phyloP scores from a whole-genome alignment of 805 yeast species.

The Komagataella pseudopastoris region DNA sequence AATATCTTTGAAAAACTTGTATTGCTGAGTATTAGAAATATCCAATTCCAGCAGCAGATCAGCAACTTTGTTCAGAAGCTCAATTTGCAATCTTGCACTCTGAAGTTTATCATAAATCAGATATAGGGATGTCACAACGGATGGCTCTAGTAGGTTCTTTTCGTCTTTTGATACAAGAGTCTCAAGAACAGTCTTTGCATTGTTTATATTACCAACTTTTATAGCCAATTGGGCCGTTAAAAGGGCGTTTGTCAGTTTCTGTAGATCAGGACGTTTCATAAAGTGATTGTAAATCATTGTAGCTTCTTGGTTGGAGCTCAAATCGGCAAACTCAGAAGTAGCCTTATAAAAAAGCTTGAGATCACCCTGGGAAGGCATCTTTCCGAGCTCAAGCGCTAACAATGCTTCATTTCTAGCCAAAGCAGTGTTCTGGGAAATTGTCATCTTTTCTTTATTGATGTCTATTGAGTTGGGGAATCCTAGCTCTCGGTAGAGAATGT shows the following conservation, averaged over 20 bases:
- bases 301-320: conserved; percentile 12
- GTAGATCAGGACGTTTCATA: conserved; percentile 11
- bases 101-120: conserved; percentile 34
- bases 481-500: conserved; percentile 16
- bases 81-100: conserved; percentile 18
- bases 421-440: conserved; percentile 24
- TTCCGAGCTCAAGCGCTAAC: conserved; percentile 26
- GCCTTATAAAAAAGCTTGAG: conserved; percentile 10
- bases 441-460: conserved; percentile 16
- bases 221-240: conserved; percentile 21
- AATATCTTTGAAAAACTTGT: conserved; percentile 17
- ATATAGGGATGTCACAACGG: conserved; percentile 34
- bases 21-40: conserved; percentile 7
- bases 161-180: conserved; percentile 8
- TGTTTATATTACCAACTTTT: conserved; percentile 15
- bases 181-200: conserved; percentile 23
- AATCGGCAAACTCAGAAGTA: conserved; percentile 6
- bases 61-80: conserved; percentile 18
- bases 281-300: conserved; percentile 21
- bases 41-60: conserved; percentile 8
- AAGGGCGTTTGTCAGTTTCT: conserved; percentile 16
- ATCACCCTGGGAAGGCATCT: conserved; percentile 11
- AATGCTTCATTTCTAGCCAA: conserved; percentile 30
- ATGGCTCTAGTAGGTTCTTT: conserved; percentile 20
- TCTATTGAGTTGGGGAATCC: conserved; percentile 16